Evolutionary conservation across 768 basidiomycete genomes (phyloP), one percentile per base, ranked within the genome.

Genomic region (Lyophyllum shimeji): DNA sequence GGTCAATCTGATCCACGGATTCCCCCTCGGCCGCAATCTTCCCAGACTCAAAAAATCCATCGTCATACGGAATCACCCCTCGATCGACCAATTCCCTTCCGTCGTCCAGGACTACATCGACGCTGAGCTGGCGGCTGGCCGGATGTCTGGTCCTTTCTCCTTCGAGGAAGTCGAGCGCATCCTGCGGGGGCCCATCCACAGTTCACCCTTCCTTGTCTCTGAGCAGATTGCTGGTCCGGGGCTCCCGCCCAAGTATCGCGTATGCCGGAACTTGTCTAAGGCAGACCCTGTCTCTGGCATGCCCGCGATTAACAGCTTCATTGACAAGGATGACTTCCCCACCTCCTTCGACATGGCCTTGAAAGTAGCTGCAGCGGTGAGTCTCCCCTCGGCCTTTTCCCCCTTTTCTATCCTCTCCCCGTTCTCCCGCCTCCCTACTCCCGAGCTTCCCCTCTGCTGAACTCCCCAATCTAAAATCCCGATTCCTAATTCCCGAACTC

Each of bases 21-120:
- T 70, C 44, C 67, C 65, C 6, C 57, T 71, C n/a, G 67, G 66
- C 15, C n/a, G n/a, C n/a, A 31, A 59, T 2, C 59, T 71, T 9
- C 69, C 68, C 1, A 2, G 12, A 1, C 29, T 34, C 8, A 9
- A 12, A 2, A 3, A 49, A 2, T 49, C 33, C 1, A 18, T 49
- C 5, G 31, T 49, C 5, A 49, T 49, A 18, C 33, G 34, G 20
- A 49, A 49, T 15, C 47, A 49, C n/a, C 47, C 47, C 11, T 49
- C 47, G 20, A 31, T 49, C 18, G 1, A 2, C 21, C 12, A 7
- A 1, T n/a, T 31, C 20, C 33, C 47, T 4, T 1, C 6, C 1
- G 18, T 15, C n/a, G 33, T 49, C 12, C 1, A 5, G 9, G 33
- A 49, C 21, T 49, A 34, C 23, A 33, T 49, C n/a, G 3, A 3